Conservation (phyloP, 306 rosid genomes). For the Leucaena leucocephala region DNA sequence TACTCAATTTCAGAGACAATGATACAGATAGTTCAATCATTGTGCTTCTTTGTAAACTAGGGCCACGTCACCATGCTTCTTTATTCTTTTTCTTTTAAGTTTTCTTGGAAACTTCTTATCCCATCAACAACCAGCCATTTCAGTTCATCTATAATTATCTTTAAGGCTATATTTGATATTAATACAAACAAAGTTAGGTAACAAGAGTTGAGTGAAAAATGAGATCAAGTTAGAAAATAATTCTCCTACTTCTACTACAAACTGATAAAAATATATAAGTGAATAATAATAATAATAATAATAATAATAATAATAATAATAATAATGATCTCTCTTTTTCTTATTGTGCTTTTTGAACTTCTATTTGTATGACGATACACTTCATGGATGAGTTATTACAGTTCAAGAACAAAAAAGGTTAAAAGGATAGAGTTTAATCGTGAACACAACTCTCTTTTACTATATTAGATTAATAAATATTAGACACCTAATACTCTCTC, state of each 20-base stretch:
- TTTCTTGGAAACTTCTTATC: neutral
- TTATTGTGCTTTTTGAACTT: neutral
- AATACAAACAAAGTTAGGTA: neutral
- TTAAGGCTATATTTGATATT: neutral
- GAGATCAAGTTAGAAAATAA: neutral
- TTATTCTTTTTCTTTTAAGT: neutral
- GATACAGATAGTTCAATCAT: neutral
- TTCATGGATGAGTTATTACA: neutral
- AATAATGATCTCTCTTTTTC: neutral
- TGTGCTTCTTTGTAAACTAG: neutral
- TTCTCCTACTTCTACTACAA: neutral
- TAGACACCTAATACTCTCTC: no score
- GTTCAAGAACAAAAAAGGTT: neutral
- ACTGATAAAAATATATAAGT: no score
- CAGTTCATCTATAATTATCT: neutral
- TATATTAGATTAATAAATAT: no score
- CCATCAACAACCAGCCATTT: neutral
- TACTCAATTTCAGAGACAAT: neutral
- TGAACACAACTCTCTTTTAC: neutral
- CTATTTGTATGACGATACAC: neutral
- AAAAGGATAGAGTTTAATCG: neutral
- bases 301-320: neutral
- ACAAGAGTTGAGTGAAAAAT: neutral
- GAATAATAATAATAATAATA: neutral
- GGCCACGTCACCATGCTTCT: neutral